Conservation (phyloP, 352 stramenopile genomes). For the Phytophthora syringae region DNA sequence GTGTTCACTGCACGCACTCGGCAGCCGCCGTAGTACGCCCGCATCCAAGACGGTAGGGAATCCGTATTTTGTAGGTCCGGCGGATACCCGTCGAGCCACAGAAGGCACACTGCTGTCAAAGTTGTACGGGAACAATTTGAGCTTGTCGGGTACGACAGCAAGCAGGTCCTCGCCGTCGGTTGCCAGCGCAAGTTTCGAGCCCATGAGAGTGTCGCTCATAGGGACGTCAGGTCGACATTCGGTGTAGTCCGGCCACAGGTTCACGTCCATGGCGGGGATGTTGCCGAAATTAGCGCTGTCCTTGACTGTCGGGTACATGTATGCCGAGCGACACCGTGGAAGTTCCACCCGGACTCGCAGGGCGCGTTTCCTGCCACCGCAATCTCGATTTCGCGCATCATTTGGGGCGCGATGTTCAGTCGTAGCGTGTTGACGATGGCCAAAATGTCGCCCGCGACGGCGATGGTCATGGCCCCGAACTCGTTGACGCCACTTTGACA, state of each 20-base stretch:
- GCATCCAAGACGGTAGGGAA: conserved; percentile 5
- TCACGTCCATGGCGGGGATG: conserved; percentile 41
- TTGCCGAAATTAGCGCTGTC: conserved; percentile 27
- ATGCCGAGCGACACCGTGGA: conserved; percentile 19
- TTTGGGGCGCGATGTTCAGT: conserved; percentile 27
- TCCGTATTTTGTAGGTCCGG: too few species aligned
- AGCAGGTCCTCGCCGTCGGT: conserved; percentile 25
- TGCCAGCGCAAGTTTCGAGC: conserved; percentile 25
- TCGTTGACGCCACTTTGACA: conserved; percentile 41
- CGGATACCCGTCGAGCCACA: too few species aligned
- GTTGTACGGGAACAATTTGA: conserved; percentile 38
- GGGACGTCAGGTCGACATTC: conserved; percentile 32
- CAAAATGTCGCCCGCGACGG: conserved; percentile 29
- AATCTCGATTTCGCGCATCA: conserved; percentile 24
- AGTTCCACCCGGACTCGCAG: conserved; percentile 27
- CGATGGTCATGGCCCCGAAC: conserved; percentile 25
- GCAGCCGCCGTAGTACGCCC: conserved; percentile 34
- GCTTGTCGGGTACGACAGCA: conserved; percentile 19
- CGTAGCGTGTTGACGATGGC: conserved; percentile 23
- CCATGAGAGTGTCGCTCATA: conserved; percentile 16
- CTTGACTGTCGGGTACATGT: conserved; percentile 31
- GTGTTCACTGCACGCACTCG: conserved; percentile 34
- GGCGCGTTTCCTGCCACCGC: conserved; percentile 20
- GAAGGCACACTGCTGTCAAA: conserved; percentile 31
- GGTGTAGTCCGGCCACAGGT: conserved; percentile 37